Evolutionary conservation across 1,284 basidiomycete species (phyloP).

Genomic region (Trichosporon ovoides): DNA sequence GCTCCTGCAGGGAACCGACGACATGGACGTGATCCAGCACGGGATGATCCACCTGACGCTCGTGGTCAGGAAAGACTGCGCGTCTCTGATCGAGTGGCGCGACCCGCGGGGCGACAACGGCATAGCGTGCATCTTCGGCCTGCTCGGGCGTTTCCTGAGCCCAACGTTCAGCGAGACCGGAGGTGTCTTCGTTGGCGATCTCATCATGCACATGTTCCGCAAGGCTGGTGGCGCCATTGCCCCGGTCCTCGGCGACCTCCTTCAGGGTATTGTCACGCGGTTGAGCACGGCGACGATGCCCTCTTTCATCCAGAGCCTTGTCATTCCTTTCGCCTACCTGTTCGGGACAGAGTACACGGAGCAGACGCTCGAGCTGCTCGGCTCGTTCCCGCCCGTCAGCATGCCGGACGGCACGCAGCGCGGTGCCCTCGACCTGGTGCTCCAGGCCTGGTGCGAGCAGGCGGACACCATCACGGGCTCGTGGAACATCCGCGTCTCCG

Average conservation of each 20-base stretch:
- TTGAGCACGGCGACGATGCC: slow-evolving; percentile 79
- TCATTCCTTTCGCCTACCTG: slow-evolving; percentile 88
- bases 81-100: slow-evolving; percentile 70
- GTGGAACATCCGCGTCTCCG: slow-evolving; percentile 79
- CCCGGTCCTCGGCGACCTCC: slow-evolving; percentile 70
- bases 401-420: slow-evolving; percentile 53
- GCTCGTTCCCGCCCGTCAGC: slow-evolving; percentile 53
- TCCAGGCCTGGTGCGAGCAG: slow-evolving; percentile 89
- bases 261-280: slow-evolving; percentile 73
- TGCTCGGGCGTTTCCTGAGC: slow-evolving; percentile 70
- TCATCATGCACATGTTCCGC: slow-evolving; percentile 86
- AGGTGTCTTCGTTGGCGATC: slow-evolving; percentile 84
- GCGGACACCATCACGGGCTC: slow-evolving; percentile 89
- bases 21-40: slow-evolving; percentile 79
- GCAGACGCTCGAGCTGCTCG: slow-evolving; percentile 67
- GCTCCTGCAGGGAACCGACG: slow-evolving; percentile 62
- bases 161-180: slow-evolving; percentile 65
- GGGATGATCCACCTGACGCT: slow-evolving; percentile 75
- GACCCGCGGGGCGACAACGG: slow-evolving; percentile 63
- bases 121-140: slow-evolving; percentile 63
- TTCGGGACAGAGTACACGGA: slow-evolving; percentile 71
- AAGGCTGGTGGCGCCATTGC: slow-evolving; percentile 62
- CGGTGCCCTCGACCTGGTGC: slow-evolving; percentile 63
- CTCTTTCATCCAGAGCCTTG: slow-evolving; percentile 74
- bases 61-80: slow-evolving; percentile 78